Evolutionary conservation across 2,329 filamentous ascomycete genomes (phyloP).

Genomic region (Epicoccum nigrum): DNA sequence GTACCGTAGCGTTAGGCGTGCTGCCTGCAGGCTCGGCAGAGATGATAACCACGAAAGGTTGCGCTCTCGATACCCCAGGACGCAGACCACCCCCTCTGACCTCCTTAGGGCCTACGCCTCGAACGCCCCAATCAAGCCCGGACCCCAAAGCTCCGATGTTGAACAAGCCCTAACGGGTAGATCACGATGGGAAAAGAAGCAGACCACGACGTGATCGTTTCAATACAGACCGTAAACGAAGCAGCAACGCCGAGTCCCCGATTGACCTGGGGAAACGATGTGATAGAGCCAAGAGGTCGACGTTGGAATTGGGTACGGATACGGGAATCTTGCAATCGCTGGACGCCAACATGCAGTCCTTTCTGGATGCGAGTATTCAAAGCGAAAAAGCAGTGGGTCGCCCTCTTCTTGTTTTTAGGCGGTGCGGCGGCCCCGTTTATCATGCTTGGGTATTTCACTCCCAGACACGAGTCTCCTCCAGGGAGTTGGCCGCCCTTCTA

Average conservation of each 20-base stretch:
- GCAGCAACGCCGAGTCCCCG: background rate
- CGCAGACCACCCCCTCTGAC: background rate
- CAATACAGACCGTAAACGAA: slow-evolving; percentile 2
- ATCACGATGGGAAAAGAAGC: slow-evolving; percentile 5
- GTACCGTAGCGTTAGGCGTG: slow-evolving; percentile 3
- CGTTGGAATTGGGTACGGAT: slow-evolving; percentile 7
- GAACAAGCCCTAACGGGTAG: background rate
- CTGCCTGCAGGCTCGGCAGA: background rate
- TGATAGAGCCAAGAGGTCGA: background rate
- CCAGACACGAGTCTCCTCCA: background rate
- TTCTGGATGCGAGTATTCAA: background rate
- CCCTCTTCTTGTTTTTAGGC: slow-evolving; percentile 13
- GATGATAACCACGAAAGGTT: slow-evolving; percentile 1
- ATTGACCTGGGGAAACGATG: slow-evolving; percentile 13
- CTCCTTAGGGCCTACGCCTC: background rate
- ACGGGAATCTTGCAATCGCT: slow-evolving; percentile 3
- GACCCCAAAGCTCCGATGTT: background rate
- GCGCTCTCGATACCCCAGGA: background rate
- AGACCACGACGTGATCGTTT: background rate
- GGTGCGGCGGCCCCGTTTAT: slow-evolving; percentile 19
- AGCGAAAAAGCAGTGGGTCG: slow-evolving; percentile 20
- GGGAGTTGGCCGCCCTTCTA: slow-evolving; percentile 15
- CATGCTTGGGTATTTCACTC: slow-evolving; percentile 17
- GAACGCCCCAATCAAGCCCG: background rate
- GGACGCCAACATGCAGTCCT: background rate